A percentile compares a stretch with the other conserved stretches of the same genome.
phyloP scores from a whole-genome alignment of 2,329 filamentous ascomycete species.

The Immersiporthe knoxdaviesiana region DNA sequence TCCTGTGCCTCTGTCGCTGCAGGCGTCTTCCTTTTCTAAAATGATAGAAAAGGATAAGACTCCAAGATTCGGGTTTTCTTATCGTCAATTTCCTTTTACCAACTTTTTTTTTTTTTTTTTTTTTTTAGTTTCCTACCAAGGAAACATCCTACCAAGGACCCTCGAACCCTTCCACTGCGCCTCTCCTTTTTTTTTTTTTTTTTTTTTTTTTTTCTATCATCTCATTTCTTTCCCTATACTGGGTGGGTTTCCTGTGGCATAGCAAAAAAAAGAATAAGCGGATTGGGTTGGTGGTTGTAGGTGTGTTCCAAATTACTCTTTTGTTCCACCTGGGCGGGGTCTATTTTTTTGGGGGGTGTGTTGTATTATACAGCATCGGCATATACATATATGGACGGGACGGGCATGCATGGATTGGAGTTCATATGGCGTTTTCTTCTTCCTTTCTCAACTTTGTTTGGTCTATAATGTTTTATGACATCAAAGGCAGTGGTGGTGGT shows the following conservation, averaged over 20 bases:
- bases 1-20: constrained; percentile 21
- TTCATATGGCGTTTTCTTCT: background rate
- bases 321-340: background rate
- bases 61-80: background rate
- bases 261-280: background rate
- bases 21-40: constrained; percentile 26
- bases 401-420: constrained; percentile 5
- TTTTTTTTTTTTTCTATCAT: background rate
- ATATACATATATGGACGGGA: background rate
- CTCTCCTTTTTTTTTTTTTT: background rate
- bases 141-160: background rate
- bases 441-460: background rate
- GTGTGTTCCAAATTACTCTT: background rate
- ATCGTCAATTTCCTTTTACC: background rate
- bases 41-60: background rate
- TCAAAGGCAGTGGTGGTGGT: background rate
- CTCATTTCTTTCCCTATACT: background rate
- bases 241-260: background rate
- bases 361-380: background rate
- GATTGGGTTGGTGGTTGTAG: background rate
- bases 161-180: no score
- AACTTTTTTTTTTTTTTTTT: no score
- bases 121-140: background rate
- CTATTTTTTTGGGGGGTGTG: background rate
- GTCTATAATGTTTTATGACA: constrained; percentile 1